Base-by-base conservation (phyloP, 176 grass and related monocot genomes). In the Cenchrus fungigraminus region DNA sequence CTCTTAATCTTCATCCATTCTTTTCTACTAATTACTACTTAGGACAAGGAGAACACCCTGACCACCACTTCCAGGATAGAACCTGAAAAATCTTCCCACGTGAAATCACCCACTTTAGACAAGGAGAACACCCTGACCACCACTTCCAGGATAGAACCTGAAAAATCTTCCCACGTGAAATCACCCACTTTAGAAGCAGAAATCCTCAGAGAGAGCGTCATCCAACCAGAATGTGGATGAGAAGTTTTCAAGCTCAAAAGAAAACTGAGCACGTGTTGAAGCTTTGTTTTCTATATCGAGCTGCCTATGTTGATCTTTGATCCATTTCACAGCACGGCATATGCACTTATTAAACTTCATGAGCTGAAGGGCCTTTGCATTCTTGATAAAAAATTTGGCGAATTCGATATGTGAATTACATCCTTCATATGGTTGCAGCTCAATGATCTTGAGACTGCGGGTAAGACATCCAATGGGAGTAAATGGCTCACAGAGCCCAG, bases 31-130 rank as follows among this genome's bases (percentile, higher is more conserved):
- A 74, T 69, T 84, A 64, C 56, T 75, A 58, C 43, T 52, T 78
- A 98, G 95, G 95, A 98, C 31, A 49, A 51, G 12, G 12, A 53
- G 12, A 13, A 55, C 12, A 14, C 53, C 16, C 53, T 55, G 53
- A 6, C 14, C 14, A 55, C 53, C 13, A 55, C 53, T 55, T 55
- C 3, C 53, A 16, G 53, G 14, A 55, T 16, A 55, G 53, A 55
- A 2, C 51, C 12, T 14, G 12, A 53, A 53, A 25, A 13, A 0
- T 14, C 4, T 14, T 2, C 51, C 12, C 53, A 16, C 13, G 14
- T 17, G 53, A 55, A 55, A 55, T 55, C 13, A 55, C 1, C 53
- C 53, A 55, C 14, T 16, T 55, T 55, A 55, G 53, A 55, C 22
- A 25, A 25, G 22, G 22, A 25, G 22, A 25, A 55, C 12, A 14